These are phyloP conservation scores for Aspergillus pseudonomiae DNA, from an alignment of 2,329 filamentous ascomycete species.

Conservation along the genomic window DNA sequence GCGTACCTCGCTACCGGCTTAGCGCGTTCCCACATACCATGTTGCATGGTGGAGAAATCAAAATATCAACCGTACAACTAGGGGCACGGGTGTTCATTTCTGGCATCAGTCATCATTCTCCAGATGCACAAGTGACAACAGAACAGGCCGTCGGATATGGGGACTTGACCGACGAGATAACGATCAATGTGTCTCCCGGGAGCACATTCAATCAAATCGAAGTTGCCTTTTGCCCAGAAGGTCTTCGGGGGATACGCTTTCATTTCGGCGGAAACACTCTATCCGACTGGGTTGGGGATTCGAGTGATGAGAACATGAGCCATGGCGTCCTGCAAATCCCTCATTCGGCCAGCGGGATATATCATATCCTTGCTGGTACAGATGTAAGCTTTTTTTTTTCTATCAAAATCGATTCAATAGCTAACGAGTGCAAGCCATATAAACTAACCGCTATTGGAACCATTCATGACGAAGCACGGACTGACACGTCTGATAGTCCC, in stretches of 20 bases:
- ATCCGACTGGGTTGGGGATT: conserved; percentile 13
- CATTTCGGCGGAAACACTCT: conserved; percentile 4
- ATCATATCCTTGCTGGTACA: neutral
- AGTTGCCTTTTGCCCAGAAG: conserved; percentile 9
- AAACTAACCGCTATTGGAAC: neutral
- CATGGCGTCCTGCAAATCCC: neutral
- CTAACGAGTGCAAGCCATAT: neutral
- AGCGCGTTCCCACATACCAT: neutral
- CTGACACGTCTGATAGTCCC: neutral
- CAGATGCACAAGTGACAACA: neutral
- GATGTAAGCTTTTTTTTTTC: neutral
- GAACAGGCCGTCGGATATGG: neutral
- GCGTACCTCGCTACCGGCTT: neutral
- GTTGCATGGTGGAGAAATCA: neutral
- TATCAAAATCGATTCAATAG: too few species aligned
- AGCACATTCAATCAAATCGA: neutral
- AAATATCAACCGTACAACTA: conserved; percentile 13
- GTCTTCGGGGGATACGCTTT: conserved; percentile 12
- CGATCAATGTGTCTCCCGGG: neutral
- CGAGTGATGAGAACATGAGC: neutral
- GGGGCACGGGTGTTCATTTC: conserved; percentile 12
- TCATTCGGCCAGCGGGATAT: neutral
- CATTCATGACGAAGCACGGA: neutral
- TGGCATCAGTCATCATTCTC: neutral
- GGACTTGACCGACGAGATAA: neutral